Percentiles rank a stretch among this genome's conserved stretches.
Evolutionary conservation across 805 yeast genomes (phyloP).

Genomic region (Maudiozyma turicensis): DNA sequence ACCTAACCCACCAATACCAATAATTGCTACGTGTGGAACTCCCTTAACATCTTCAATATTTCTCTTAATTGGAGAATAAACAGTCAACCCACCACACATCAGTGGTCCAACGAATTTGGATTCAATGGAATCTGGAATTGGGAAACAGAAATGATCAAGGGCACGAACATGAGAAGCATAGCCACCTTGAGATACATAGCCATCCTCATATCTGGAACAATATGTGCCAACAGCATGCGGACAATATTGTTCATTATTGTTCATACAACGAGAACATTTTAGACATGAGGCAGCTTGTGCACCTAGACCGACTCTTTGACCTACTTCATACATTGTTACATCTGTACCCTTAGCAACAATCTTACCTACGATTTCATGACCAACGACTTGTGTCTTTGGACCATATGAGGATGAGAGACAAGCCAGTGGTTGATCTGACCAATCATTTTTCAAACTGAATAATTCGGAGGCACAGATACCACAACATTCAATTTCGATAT

Average conservation of each 20-base stretch:
- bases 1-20: conserved; percentile 4
- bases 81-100: conserved; percentile 3
- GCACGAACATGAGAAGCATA: conserved; percentile 3
- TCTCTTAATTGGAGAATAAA: conserved; percentile 3
- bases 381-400: conserved; percentile 37
- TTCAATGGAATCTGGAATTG: conserved; percentile 1
- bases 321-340: conserved; percentile 42
- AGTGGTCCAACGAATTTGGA: conserved; percentile 1
- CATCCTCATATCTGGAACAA: not conserved
- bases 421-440: conserved; percentile 3
- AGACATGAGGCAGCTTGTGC: conserved; percentile 55
- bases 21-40: conserved; percentile 1
- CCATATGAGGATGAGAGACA: conserved; percentile 1
- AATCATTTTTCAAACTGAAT: conserved; percentile 13
- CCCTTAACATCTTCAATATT: not conserved
- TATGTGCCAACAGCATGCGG: conserved; percentile 40
- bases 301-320: conserved; percentile 74
- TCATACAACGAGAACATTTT: conserved; percentile 50
- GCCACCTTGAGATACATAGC: conserved; percentile 2
- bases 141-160: conserved; percentile 2
- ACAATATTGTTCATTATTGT: conserved; percentile 50
- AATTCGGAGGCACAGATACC: conserved; percentile 60
- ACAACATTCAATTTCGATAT: conserved; percentile 48
- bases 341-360: conserved; percentile 50
- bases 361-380: conserved; percentile 57